These are phyloP conservation scores for Solanum hybrid DNA, from an alignment of 305 asterid genomes.

Conservation along the genomic window DNA sequence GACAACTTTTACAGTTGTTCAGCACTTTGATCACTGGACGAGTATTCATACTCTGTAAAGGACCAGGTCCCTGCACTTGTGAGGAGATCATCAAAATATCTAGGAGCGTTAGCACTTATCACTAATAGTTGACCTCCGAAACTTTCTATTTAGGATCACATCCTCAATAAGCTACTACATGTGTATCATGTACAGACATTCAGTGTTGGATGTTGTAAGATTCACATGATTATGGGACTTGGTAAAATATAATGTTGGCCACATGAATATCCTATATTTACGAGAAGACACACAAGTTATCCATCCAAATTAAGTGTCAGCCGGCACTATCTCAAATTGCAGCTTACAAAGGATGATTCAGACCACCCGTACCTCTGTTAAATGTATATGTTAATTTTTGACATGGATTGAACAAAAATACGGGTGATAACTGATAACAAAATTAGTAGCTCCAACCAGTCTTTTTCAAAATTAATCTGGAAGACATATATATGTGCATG, in stretches of 20 bases:
- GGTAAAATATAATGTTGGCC: background rate
- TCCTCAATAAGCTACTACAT: background rate
- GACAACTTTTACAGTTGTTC: too few relatives aligned
- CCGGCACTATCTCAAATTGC: background rate
- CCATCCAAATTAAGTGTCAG: background rate
- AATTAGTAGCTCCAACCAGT: background rate
- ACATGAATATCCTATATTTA: background rate
- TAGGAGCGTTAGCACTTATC: too few relatives aligned
- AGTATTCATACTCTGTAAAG: too few relatives aligned
- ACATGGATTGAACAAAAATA: background rate
- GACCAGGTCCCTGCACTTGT: too few relatives aligned
- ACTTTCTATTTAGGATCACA: background rate
- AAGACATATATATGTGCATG: background rate
- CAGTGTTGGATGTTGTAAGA: background rate
- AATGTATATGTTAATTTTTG: background rate
- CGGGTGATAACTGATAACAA: background rate
- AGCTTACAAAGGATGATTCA: background rate
- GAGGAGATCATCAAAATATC: too few relatives aligned
- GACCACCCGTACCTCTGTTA: background rate
- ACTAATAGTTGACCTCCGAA: background rate
- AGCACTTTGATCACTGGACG: too few relatives aligned
- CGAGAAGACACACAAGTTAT: background rate
- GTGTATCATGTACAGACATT: background rate
- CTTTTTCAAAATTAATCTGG: background rate
- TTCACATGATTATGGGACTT: background rate